Evolutionary conservation across 2,329 filamentous ascomycete genomes (phyloP), one percentile per base, ranked within the genome.

Genomic region (Pseudogymnoascus sp.): DNA sequence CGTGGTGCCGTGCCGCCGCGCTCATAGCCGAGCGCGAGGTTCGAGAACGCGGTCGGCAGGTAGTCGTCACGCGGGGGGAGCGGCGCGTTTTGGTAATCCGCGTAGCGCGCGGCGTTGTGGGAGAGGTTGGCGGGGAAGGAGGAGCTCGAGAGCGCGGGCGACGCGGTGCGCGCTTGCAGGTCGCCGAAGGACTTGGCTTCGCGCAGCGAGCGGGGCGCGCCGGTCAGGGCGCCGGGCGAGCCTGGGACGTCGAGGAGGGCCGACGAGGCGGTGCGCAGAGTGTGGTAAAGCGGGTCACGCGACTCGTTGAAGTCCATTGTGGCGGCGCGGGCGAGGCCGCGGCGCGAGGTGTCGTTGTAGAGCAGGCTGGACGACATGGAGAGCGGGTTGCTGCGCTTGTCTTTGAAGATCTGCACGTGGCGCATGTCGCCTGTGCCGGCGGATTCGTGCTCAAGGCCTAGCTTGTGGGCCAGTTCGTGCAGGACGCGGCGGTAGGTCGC

Each of bases 111-210:
- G 62, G 86, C 83, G 68, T 87, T 87, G 66, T 83, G 81, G 70
- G 81, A 81, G 60, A 91, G 79, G 65, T 82, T 84, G 67, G 85
- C 85, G 62, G 91, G 87, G 73, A 96, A 96, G 79, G 91, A 96
- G 5, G 91, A 91, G 16, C 91, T 91, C 11, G 95, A 96, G 6
- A 89, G 88, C 2, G 90, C 93, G 5, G 95, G 93, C 69, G 93
- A 98, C 10, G 93, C 93, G 14, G 93, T 97, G 77, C 96, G 96
- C 1, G 93, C 96, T 67, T 93, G 89, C 67, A 99, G 79, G 73
- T 99, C 95, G 37, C 93, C 95, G 74, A 97, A 97, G 60, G 93
- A 98, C 80, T 98, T 98, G 66, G 93, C 95, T 28, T 91, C 91
- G 46, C 95, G 89, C 37, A 99, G 84, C 71, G 93, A 93, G 73